Percentiles rank a stretch among this genome's conserved stretches.
Conservation (phyloP, 208 protist genomes). For the Leishmania gerbilli region DNA sequence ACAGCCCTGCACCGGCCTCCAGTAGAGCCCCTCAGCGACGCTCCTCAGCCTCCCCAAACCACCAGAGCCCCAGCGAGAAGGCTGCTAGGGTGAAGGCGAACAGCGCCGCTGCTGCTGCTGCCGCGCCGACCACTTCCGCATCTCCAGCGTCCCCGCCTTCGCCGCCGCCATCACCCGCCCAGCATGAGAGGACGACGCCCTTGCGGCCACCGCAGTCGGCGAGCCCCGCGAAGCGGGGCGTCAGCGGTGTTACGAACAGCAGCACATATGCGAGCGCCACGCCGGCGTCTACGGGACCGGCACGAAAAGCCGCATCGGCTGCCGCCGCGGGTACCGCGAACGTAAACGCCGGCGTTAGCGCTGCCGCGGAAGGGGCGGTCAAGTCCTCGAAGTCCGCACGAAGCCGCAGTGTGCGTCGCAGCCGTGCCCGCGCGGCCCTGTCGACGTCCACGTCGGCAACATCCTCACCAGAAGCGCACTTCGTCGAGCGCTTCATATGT, state of each 20-base stretch:
- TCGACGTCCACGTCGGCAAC: background rate
- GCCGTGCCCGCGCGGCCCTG: slow-evolving; percentile 6
- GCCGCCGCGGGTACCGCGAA: background rate
- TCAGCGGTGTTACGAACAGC: background rate
- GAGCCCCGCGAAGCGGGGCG: background rate
- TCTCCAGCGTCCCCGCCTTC: slow-evolving; percentile 18
- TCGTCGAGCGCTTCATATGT: slow-evolving; percentile 41
- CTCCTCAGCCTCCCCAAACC: background rate
- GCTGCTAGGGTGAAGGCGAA: background rate
- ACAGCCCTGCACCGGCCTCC: slow-evolving; percentile 13
- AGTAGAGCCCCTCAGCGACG: slow-evolving; percentile 9
- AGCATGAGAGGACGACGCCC: background rate
- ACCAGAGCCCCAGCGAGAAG: background rate
- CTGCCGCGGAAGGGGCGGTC: background rate
- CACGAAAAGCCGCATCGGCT: background rate
- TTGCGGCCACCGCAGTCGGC: background rate
- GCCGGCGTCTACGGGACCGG: background rate
- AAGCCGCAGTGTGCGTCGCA: slow-evolving; percentile 15
- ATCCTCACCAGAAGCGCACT: slow-evolving; percentile 1
- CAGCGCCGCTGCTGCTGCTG: background rate
- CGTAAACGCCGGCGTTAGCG: background rate
- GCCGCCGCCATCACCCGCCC: slow-evolving; percentile 21
- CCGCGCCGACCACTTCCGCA: background rate
- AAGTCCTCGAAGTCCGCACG: background rate
- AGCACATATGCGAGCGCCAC: background rate